Base-by-base conservation (phyloP, 2,329 filamentous ascomycete genomes). In the Aspergillus ruber region DNA sequence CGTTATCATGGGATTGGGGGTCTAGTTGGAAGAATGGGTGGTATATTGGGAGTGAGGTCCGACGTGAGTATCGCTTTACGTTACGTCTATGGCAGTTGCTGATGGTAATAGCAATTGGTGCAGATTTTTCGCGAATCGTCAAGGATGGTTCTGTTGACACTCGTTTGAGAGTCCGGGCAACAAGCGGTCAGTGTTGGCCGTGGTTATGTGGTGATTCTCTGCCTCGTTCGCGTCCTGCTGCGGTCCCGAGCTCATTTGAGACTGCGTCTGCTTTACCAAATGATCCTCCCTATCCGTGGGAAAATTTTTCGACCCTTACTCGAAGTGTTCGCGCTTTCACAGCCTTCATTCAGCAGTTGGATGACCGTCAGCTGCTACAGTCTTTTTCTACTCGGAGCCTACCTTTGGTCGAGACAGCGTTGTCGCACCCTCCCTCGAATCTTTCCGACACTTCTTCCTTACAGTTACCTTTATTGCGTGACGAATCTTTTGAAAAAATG, bases 271-370 rank as follows among this genome's bases (percentile, higher is more conserved):
- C 53, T 6, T 44, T 54, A 12, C 18, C 36, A 39, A 18, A 20
- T 13, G 60, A 62, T 33, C 58, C 56, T 41, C 48, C 50, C 21
- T 52, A 54, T 35, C 20, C 51, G 15, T 38, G 46, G 6, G 56
- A 60, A 42, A 53, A 60, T 6, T 49, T 58, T 10, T 62, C 61
- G 18, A 52, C 52, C 29, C 56, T 66, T 32, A 58, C 51, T 18
- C 56, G 59, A 39, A 54, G 61, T 6, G 59, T 63, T 6, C 62
- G 53, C 44, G 62, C 63, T 15, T 59, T 67, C 20, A 62, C 59
- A 48, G 55, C 62, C 23, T 58, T 67, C 43, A 55, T 57, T 9
- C 57, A 59, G 39, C 59, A 62, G 43, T 47, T 58, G 23, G 63
- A 65, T 39, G 58, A 61, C 17, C 58, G 57, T 44, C 60, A 55